phyloP scores from a whole-genome alignment of 108 stramenopile species.

The Cylindrotheca closterium region DNA sequence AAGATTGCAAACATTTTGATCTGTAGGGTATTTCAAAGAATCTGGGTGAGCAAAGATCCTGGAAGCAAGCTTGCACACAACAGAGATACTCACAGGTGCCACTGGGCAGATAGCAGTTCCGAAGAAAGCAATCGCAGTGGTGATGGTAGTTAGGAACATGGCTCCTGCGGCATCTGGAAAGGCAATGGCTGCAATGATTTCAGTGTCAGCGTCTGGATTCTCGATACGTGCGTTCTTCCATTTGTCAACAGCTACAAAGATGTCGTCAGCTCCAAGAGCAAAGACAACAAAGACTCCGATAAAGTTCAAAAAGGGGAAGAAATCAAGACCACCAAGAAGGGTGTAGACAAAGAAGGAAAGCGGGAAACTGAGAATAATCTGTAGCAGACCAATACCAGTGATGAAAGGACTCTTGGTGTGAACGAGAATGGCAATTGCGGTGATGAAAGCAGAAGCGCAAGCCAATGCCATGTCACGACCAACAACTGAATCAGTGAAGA shows the following conservation, averaged over 20 bases:
- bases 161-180: slow-evolving; percentile 55
- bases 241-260: slow-evolving; percentile 57
- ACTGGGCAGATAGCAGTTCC: slow-evolving; percentile 52
- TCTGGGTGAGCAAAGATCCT: no score
- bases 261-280: slow-evolving; percentile 61
- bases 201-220: slow-evolving; percentile 29
- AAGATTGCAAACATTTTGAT: slow-evolving; percentile 52
- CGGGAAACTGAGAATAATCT: slow-evolving; percentile 53
- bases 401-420: slow-evolving; percentile 55
- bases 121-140: slow-evolving; percentile 62
- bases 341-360: slow-evolving; percentile 57
- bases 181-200: slow-evolving; percentile 44
- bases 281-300: slow-evolving; percentile 61
- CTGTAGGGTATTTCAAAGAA: no score
- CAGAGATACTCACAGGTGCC: slow-evolving; percentile 28
- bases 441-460: slow-evolving; percentile 35
- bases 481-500: slow-evolving; percentile 27
- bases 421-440: slow-evolving; percentile 43
- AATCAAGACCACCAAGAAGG: slow-evolving; percentile 42
- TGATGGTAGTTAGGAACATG: slow-evolving; percentile 55
- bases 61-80: neutral
- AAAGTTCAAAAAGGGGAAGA: slow-evolving; percentile 68
- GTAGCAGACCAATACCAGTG: slow-evolving; percentile 44
- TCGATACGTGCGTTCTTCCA: slow-evolving; percentile 52
- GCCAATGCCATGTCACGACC: slow-evolving; percentile 45